Evolutionary conservation across 1,284 basidiomycete species (phyloP).

Genomic region (Ceratobasidium sp.): DNA sequence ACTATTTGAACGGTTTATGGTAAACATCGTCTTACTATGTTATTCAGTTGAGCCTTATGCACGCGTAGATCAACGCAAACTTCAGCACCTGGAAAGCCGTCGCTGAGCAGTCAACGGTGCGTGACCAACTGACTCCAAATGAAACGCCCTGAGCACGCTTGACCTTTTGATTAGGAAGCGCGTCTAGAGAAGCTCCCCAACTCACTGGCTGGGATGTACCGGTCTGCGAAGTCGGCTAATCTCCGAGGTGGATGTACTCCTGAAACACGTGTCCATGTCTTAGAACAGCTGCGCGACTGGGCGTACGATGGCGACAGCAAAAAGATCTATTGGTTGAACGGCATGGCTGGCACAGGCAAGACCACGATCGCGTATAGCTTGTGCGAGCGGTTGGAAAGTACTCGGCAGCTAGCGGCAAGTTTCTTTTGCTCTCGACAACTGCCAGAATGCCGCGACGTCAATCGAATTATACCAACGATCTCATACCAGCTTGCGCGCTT

Average conservation of each 20-base stretch:
- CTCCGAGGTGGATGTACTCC: slow-evolving; percentile 1
- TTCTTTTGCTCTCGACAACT: slow-evolving; percentile 20
- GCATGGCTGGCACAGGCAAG: too few relatives aligned
- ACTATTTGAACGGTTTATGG: background rate
- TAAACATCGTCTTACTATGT: background rate
- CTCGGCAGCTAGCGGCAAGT: slow-evolving; percentile 1
- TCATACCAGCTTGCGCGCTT: slow-evolving; percentile 4
- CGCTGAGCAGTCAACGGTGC: background rate
- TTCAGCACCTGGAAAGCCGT: background rate
- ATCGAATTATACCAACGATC: slow-evolving; percentile 8
- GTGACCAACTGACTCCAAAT: background rate
- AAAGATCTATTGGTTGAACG: slow-evolving; percentile 30
- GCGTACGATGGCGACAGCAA: background rate
- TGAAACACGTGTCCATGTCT: background rate
- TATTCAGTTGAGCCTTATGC: background rate
- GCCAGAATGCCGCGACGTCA: slow-evolving; percentile 12
- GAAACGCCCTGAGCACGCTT: background rate
- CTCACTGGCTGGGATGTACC: too few relatives aligned
- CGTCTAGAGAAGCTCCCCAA: background rate
- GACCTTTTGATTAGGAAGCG: background rate
- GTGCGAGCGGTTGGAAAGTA: background rate
- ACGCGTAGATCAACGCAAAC: background rate
- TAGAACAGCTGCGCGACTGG: background rate
- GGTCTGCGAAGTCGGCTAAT: background rate
- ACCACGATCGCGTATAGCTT: slow-evolving; percentile 19